Conservation (phyloP, 257 asterid species). For the Solanum lycopersicoides region DNA sequence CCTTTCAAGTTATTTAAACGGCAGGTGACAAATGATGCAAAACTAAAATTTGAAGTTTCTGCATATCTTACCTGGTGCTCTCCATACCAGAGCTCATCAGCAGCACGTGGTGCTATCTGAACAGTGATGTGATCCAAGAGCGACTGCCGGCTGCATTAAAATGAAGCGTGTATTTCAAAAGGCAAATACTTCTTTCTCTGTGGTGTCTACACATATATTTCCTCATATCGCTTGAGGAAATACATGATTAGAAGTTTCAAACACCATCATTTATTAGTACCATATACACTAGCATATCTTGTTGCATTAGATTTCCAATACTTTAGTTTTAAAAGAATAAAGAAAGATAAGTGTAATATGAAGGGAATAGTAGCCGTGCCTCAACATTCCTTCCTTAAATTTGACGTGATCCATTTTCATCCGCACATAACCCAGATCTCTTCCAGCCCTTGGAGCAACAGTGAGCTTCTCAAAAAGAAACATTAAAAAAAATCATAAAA, state of each 20-base stretch:
- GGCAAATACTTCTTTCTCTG: neutral
- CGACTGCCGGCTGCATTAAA: slow-evolving; percentile 74
- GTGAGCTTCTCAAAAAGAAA: slow-evolving; percentile 45
- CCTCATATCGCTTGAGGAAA: neutral
- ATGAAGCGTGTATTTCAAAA: neutral
- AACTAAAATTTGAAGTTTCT: neutral
- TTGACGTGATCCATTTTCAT: slow-evolving; percentile 70
- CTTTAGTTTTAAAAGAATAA: neutral
- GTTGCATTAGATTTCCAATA: neutral
- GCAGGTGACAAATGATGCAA: neutral
- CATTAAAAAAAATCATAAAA: neutral
- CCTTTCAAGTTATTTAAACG: neutral
- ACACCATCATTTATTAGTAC: neutral
- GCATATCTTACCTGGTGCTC: slow-evolving; percentile 50
- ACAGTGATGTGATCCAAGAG: slow-evolving; percentile 90
- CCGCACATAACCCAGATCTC: slow-evolving; percentile 83
- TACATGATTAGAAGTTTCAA: neutral
- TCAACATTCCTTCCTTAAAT: slow-evolving; percentile 74
- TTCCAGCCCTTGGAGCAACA: slow-evolving; percentile 89
- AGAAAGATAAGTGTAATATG: neutral
- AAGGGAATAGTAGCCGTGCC: slow-evolving; percentile 24
- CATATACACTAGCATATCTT: neutral
- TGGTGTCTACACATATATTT: neutral
- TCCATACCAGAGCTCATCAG: slow-evolving; percentile 93
- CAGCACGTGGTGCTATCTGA: slow-evolving; percentile 95